Evolutionary conservation across 2,329 filamentous ascomycete genomes (phyloP).

Genomic region (Septoria linicola): DNA sequence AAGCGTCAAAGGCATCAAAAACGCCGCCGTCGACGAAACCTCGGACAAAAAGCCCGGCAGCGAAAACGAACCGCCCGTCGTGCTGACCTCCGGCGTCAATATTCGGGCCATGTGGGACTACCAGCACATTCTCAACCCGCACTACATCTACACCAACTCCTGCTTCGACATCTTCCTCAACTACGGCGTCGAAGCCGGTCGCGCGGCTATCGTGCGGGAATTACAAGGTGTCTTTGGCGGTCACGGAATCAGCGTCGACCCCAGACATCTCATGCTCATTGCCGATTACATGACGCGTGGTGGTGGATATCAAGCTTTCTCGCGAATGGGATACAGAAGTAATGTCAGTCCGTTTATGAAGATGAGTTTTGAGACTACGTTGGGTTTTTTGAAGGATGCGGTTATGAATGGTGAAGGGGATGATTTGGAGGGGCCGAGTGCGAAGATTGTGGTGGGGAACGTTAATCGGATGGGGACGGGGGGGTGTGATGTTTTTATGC

Average conservation of each 20-base stretch:
- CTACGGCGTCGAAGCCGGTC: constrained; percentile 92
- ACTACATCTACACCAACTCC: constrained; percentile 87
- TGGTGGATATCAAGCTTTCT: constrained; percentile 87
- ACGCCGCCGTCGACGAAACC: constrained; percentile 65
- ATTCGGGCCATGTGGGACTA: constrained; percentile 87
- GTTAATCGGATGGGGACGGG: constrained; percentile 84
- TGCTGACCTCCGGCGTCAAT: constrained; percentile 84
- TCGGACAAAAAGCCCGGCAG: constrained; percentile 54
- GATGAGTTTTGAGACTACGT: constrained; percentile 98
- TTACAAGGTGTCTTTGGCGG: constrained; percentile 80
- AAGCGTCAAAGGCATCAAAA: constrained; percentile 73
- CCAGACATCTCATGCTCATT: constrained; percentile 90
- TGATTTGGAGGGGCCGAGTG: constrained; percentile 79
- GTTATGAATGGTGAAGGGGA: constrained; percentile 89
- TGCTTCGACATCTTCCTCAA: constrained; percentile 78
- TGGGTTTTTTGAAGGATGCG: constrained; percentile 89
- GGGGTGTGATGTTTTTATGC: constrained; percentile 78
- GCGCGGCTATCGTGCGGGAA: constrained; percentile 82
- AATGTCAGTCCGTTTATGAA: constrained; percentile 92
- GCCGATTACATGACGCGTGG: constrained; percentile 97
- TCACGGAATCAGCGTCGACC: constrained; percentile 90
- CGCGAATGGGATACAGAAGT: constrained; percentile 79
- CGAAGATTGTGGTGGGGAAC: constrained; percentile 82
- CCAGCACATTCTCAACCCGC: constrained; percentile 78
- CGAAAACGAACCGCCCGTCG: constrained; percentile 46